phyloP scores from a whole-genome alignment of 371 early-diverging fungal species.

The Chytridiales sp. region DNA sequence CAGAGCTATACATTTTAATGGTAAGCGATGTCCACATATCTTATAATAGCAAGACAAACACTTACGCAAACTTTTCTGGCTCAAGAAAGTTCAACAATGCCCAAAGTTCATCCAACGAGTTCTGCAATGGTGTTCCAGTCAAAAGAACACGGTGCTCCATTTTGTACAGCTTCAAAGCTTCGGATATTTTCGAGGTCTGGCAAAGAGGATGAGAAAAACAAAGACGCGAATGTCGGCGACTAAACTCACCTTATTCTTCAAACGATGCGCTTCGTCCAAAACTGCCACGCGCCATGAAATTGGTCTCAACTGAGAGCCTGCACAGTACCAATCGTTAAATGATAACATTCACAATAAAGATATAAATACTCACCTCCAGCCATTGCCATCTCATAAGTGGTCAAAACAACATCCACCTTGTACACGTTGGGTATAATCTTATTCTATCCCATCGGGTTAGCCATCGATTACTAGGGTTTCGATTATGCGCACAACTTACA shows the following conservation, averaged over 20 bases:
- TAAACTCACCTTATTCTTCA: slow-evolving; percentile 82
- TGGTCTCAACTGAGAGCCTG: slow-evolving; percentile 66
- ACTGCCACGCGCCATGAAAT: slow-evolving; percentile 83
- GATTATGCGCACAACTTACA: neutral
- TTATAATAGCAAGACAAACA: slow-evolving; percentile 60
- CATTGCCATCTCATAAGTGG: slow-evolving; percentile 93
- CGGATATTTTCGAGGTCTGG: slow-evolving; percentile 65
- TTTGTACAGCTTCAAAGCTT: slow-evolving; percentile 62
- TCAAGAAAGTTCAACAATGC: slow-evolving; percentile 90
- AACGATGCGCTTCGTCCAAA: slow-evolving; percentile 95
- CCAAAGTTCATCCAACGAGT: slow-evolving; percentile 90
- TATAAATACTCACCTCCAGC: slow-evolving; percentile 30
- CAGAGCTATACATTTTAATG: slow-evolving; percentile 33
- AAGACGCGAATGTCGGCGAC: neutral
- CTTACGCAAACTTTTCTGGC: slow-evolving; percentile 68
- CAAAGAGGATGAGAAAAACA: neutral
- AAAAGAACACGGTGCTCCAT: slow-evolving; percentile 76
- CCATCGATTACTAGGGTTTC: neutral
- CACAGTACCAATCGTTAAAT: no score
- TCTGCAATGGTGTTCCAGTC: slow-evolving; percentile 95
- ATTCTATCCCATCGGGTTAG: slow-evolving; percentile 26
- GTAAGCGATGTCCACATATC: slow-evolving; percentile 67
- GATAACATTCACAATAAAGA: neutral
- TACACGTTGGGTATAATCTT: slow-evolving; percentile 44
- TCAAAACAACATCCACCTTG: slow-evolving; percentile 91